phyloP scores from a whole-genome alignment of 768 basidiomycete genomes.

The Favolaschia claudopus region DNA sequence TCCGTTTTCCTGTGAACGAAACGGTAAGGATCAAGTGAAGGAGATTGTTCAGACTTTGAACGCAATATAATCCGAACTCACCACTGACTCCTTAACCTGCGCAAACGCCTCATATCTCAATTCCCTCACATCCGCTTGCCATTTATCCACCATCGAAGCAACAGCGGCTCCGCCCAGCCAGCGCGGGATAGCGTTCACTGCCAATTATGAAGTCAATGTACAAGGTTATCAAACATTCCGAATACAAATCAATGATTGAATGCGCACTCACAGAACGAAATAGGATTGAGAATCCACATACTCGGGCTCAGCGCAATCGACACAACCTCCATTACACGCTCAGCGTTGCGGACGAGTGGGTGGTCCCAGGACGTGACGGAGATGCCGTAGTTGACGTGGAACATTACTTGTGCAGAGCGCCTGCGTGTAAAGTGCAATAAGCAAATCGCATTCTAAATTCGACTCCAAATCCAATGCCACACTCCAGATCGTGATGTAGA shows the following conservation, averaged over 20 bases:
- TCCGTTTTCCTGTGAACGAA: neutral
- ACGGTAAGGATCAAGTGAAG: neutral
- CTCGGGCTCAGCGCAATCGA: neutral
- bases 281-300: conserved; percentile 8
- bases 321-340: neutral
- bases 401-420: neutral
- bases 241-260: neutral
- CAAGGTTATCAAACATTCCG: neutral
- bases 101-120: neutral
- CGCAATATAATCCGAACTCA: neutral
- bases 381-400: conserved; percentile 3
- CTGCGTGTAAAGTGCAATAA: too few species aligned
- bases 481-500: neutral
- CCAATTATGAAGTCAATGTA: too few species aligned
- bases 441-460: too few species aligned
- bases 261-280: neutral
- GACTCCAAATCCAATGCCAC: neutral
- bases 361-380: neutral
- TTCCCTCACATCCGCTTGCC: neutral
- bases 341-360: neutral
- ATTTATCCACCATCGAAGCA: neutral
- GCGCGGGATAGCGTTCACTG: neutral
- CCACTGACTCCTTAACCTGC: neutral
- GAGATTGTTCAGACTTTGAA: too few species aligned
- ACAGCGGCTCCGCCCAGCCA: conserved; percentile 3